Evolutionary conservation across 2,329 filamentous ascomycete genomes (phyloP).

Genomic region (Ophiocordyceps polyrhachis-furcata): DNA sequence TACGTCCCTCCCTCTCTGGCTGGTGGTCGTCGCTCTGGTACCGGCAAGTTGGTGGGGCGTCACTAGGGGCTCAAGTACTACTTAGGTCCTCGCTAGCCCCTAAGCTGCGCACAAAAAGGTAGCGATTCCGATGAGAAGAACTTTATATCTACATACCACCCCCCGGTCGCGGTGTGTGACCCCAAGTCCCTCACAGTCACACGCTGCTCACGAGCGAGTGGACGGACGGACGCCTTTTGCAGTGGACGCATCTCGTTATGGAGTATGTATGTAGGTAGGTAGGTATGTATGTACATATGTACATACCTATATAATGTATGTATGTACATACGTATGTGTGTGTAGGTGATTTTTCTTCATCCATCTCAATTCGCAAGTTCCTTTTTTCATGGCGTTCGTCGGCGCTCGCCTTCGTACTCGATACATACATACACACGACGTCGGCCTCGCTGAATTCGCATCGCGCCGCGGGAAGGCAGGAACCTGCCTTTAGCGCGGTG

Average conservation of each 20-base stretch:
- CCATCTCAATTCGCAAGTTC: neutral
- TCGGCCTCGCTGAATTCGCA: neutral
- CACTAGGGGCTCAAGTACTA: constrained; percentile 12
- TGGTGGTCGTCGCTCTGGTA: constrained; percentile 11
- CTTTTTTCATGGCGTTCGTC: no score
- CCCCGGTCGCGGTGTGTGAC: constrained; percentile 14
- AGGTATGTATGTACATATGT: no score
- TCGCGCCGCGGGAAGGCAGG: neutral
- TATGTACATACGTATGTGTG: neutral
- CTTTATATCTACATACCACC: constrained; percentile 15
- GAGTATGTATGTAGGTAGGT: no score
- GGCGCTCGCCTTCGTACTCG: no score
- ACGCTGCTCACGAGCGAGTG: constrained; percentile 14
- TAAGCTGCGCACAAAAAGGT: neutral
- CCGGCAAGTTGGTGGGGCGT: constrained; percentile 18
- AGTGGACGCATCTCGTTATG: neutral
- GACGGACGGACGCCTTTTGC: neutral
- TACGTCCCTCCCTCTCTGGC: neutral
- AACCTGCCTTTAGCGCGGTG: neutral
- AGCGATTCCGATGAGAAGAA: constrained; percentile 5
- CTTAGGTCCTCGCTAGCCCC: constrained; percentile 9
- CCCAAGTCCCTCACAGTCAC: constrained; percentile 18
- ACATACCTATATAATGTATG: no score
- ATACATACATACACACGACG: no score
- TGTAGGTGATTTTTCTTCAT: neutral